Percentiles rank a stretch among this genome's conserved stretches.
phyloP scores from a whole-genome alignment of 805 yeast species.

The Saccharomycodes ludwigii region DNA sequence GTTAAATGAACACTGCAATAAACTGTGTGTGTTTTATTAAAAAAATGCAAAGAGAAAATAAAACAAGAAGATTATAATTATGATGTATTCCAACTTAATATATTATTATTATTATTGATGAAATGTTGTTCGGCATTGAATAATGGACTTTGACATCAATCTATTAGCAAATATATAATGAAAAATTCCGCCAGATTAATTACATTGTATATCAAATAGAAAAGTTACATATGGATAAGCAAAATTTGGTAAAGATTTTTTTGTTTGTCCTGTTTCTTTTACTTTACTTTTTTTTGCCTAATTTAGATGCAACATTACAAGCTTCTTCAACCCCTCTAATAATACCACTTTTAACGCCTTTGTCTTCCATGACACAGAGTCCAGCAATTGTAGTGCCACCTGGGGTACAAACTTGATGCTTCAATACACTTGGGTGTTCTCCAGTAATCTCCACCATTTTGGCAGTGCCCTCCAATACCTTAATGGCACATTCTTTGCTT shows the following conservation, averaged over 20 bases:
- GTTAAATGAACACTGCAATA: too few species aligned
- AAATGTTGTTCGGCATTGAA: not conserved
- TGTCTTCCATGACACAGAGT: slow-evolving; percentile 80
- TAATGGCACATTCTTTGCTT: slow-evolving; percentile 79
- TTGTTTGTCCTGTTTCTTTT: too few species aligned
- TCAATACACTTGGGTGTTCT: slow-evolving; percentile 78
- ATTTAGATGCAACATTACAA: slow-evolving; percentile 57
- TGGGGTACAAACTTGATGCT: slow-evolving; percentile 87
- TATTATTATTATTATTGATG: not conserved
- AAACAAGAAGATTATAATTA: too few species aligned
- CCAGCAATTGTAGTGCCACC: slow-evolving; percentile 98
- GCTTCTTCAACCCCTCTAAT: slow-evolving; percentile 87
- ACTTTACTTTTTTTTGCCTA: slow-evolving; percentile 36
- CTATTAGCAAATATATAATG: not conserved
- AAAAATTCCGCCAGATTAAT: not conserved
- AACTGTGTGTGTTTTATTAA: too few species aligned
- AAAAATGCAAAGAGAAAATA: too few species aligned
- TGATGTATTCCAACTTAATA: too few species aligned
- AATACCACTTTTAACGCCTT: slow-evolving; percentile 77
- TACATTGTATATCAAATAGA: too few species aligned
- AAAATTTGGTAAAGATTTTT: too few species aligned
- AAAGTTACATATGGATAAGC: too few species aligned
- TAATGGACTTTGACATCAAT: not conserved
- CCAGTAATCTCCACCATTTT: slow-evolving; percentile 77
- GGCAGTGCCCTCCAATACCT: slow-evolving; percentile 89